Evolutionary conservation across 2,329 filamentous ascomycete species (phyloP).

Genomic region (Alternaria gansuensis): DNA sequence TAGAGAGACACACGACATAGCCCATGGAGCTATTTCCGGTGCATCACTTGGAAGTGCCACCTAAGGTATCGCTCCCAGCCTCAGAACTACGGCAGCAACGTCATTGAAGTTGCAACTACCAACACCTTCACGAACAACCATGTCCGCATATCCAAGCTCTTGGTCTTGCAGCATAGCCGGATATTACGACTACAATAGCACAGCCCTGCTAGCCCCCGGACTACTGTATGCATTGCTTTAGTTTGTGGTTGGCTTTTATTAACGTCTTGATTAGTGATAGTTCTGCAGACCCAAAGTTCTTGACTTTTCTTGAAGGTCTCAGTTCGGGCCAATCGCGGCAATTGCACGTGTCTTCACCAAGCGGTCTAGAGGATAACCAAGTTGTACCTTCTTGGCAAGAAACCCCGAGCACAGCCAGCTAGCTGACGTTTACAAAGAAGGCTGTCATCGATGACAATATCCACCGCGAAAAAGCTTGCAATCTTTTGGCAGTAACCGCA

Average conservation of each 20-base stretch:
- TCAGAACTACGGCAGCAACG: slow-evolving; percentile 18
- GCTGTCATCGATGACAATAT: slow-evolving; percentile 4
- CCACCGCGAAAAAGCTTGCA: not conserved
- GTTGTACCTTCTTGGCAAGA: slow-evolving; percentile 31
- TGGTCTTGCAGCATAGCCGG: slow-evolving; percentile 27
- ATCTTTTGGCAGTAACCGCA: not conserved
- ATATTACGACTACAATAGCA: slow-evolving; percentile 31
- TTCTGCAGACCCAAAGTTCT: slow-evolving; percentile 24
- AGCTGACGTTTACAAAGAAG: slow-evolving; percentile 35
- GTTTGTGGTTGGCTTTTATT: slow-evolving; percentile 5
- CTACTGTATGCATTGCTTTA: not conserved
- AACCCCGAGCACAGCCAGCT: slow-evolving; percentile 35
- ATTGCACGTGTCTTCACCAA: slow-evolving; percentile 34
- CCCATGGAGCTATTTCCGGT: slow-evolving; percentile 19
- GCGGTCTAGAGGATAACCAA: slow-evolving; percentile 28
- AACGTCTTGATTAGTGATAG: slow-evolving; percentile 13
- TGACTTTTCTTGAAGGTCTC: slow-evolving; percentile 29
- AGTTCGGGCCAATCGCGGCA: slow-evolving; percentile 18
- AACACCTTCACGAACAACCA: slow-evolving; percentile 8
- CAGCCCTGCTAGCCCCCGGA: slow-evolving; percentile 7
- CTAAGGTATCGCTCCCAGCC: slow-evolving; percentile 22
- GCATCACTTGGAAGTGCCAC: slow-evolving; percentile 17
- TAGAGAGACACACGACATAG: slow-evolving; percentile 16
- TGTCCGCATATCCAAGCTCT: slow-evolving; percentile 4
- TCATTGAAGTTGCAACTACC: slow-evolving; percentile 12